phyloP scores from a whole-genome alignment of 352 stramenopile species.

The Phytophthora colocasiae region DNA sequence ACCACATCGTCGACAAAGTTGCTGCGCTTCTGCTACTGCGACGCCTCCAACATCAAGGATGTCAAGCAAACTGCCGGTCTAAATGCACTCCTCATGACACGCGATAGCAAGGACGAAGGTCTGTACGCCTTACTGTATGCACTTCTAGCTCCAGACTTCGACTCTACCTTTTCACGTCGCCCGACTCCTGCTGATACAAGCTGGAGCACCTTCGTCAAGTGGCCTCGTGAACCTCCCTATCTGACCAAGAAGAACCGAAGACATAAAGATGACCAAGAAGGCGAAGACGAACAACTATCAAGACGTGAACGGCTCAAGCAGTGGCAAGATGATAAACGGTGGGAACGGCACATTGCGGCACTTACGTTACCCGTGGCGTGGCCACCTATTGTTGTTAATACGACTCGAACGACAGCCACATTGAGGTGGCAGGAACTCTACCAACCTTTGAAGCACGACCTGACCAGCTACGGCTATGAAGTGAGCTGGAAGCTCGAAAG shows the following conservation, averaged over 20 bases:
- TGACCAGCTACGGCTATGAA: conserved; percentile 75
- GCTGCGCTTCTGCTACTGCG: conserved; percentile 76
- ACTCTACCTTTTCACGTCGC: conserved; percentile 64
- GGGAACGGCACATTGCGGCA: conserved; percentile 67
- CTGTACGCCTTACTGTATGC: conserved; percentile 49
- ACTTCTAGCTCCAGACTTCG: conserved; percentile 60
- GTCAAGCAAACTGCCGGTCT: conserved; percentile 62
- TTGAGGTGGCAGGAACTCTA: conserved; percentile 83
- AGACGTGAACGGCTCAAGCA: conserved; percentile 79
- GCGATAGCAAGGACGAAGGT: conserved; percentile 17
- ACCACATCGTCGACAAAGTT: conserved; percentile 17
- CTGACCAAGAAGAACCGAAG: conserved; percentile 49
- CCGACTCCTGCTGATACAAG: conserved; percentile 38
- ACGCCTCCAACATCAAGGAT: conserved; percentile 80
- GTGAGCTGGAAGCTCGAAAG: conserved; percentile 57
- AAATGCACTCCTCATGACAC: conserved; percentile 51
- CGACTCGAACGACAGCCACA: conserved; percentile 54
- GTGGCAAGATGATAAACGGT: conserved; percentile 82
- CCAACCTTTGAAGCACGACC: conserved; percentile 60
- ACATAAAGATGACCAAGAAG: conserved; percentile 32
- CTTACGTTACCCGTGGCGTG: conserved; percentile 75
- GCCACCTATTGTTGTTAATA: conserved; percentile 67
- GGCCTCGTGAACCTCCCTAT: conserved; percentile 62
- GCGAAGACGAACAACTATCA: conserved; percentile 57
- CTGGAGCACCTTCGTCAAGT: conserved; percentile 67